Percentiles rank a stretch among this genome's conserved stretches.
Evolutionary conservation across 257 asterid species (phyloP).

Genomic region (Solanum peruvianum): DNA sequence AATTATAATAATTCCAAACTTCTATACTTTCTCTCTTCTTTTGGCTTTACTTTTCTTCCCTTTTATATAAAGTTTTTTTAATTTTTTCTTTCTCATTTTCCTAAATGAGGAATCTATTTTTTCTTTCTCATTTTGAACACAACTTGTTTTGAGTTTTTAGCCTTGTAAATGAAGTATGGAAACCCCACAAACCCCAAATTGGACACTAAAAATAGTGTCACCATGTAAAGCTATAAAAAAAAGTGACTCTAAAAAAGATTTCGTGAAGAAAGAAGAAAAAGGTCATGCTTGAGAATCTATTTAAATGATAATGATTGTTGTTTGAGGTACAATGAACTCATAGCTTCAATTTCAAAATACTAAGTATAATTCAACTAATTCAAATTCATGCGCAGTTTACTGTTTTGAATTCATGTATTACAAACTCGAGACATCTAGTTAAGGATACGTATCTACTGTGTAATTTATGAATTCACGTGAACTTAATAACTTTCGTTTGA

Average conservation of each 20-base stretch:
- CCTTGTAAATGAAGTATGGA: neutral
- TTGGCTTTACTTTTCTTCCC: neutral
- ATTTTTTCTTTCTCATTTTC: neutral
- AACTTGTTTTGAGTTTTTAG: neutral
- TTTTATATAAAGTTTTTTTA: neutral
- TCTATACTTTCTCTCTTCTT: neutral
- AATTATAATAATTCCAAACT: neutral
- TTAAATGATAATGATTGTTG: neutral
- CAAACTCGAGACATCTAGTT: neutral
- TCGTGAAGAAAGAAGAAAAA: neutral
- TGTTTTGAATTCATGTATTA: neutral
- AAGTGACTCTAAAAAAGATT: neutral
- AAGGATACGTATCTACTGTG: fast-evolving
- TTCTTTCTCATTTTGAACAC: neutral
- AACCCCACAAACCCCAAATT: neutral
- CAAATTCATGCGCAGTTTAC: neutral
- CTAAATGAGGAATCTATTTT: neutral
- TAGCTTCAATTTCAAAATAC: neutral
- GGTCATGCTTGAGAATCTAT: neutral
- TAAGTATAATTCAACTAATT: neutral
- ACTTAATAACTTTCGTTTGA: neutral
- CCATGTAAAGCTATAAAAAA: neutral
- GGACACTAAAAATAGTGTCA: neutral
- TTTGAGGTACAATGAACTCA: neutral
- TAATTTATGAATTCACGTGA: neutral